Conservation (phyloP, 306 rosid species). For the Pterocarpus macrocarpus region DNA sequence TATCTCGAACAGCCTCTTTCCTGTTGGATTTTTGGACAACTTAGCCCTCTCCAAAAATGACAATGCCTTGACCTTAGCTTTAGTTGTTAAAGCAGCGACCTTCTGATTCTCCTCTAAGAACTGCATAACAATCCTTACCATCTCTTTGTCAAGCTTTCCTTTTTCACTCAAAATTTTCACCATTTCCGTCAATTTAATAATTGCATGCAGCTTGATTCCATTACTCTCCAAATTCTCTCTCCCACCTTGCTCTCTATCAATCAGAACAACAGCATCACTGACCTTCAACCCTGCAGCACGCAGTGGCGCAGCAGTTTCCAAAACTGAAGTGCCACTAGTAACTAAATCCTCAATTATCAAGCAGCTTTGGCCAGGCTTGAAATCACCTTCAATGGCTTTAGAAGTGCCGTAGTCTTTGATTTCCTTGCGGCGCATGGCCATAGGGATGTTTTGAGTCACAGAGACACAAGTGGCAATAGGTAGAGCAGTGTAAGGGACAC, state of each 20-base stretch:
- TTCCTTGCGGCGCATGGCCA: constrained; percentile 97
- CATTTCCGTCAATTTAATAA: constrained; percentile 80
- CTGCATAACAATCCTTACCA: constrained; percentile 62
- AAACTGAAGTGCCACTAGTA: constrained; percentile 83
- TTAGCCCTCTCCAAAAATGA: constrained; percentile 74
- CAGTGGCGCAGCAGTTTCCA: constrained; percentile 87
- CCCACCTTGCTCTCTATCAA: constrained; percentile 92
- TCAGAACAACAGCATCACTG: constrained; percentile 79
- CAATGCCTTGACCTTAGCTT: constrained; percentile 53
- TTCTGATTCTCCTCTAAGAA: constrained; percentile 84
- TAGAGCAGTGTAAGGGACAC: constrained; percentile 92
- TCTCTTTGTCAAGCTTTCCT: constrained; percentile 74
- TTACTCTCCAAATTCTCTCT: constrained; percentile 82
- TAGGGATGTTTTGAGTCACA: constrained; percentile 63
- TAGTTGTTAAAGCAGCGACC: constrained; percentile 62
- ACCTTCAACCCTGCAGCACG: constrained; percentile 80
- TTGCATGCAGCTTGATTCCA: constrained; percentile 74
- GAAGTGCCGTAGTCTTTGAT: constrained; percentile 89
- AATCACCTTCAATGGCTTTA: constrained; percentile 81
- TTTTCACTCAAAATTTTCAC: constrained; percentile 77
- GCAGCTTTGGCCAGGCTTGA: constrained; percentile 64
- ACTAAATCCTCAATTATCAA: constrained; percentile 87
- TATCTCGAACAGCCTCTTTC: constrained; percentile 80
- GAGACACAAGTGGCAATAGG: constrained; percentile 88
- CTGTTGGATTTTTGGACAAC: constrained; percentile 79